Conservation (phyloP, 495 filamentous ascomycete genomes). For the Aspergillus egyptiacus region DNA sequence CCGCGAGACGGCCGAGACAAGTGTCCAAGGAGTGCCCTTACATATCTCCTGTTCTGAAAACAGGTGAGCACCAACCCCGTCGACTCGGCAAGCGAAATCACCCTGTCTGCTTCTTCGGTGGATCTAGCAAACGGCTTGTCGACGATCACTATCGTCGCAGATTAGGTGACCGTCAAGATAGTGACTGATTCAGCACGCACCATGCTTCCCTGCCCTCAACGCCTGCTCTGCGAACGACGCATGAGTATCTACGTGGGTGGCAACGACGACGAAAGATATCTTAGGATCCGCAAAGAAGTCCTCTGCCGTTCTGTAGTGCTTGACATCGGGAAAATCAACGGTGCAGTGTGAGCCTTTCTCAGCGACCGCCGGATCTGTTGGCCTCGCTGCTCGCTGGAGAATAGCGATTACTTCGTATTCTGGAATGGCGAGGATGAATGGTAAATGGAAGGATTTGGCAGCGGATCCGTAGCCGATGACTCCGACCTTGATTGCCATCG, state of each 20-base stretch:
- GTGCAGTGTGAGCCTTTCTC: not conserved
- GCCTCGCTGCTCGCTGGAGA: not conserved
- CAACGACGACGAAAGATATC: not conserved
- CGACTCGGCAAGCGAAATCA: not conserved
- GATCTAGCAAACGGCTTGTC: not conserved
- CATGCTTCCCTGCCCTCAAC: conserved; percentile 1
- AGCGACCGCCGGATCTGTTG: not conserved
- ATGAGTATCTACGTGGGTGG: not conserved
- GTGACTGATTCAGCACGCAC: too few species aligned
- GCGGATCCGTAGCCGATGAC: not conserved
- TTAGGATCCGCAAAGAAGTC: not conserved
- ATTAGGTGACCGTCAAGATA: too few species aligned
- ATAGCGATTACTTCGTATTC: conserved; percentile 1
- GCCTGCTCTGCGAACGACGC: not conserved
- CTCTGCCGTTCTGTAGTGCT: not conserved
- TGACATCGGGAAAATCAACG: not conserved
- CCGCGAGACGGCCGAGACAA: not conserved
- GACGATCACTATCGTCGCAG: conserved; percentile 3
- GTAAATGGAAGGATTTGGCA: conserved; percentile 1
- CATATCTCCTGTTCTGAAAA: conserved; percentile 2
- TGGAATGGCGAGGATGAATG: not conserved
- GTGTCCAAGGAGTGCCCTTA: not conserved
- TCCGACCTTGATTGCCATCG: not conserved
- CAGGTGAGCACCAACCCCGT: not conserved
- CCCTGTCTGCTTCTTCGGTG: conserved; percentile 2